Evolutionary conservation across 75 land plant species (phyloP), one percentile per base, ranked within the genome.

Genomic region (Picea glauca): DNA sequence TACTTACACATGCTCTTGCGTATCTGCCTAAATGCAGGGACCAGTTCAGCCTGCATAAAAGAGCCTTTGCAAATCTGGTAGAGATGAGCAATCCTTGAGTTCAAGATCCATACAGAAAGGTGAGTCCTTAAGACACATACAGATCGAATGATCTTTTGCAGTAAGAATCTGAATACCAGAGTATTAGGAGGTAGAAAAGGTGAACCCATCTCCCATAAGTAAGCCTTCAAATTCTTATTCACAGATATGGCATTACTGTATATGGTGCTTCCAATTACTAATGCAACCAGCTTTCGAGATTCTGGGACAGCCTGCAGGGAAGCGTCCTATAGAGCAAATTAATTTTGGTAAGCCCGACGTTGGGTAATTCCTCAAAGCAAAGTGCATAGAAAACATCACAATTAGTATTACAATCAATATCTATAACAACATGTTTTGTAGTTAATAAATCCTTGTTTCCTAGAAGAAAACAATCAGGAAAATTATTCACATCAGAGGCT

Each of bases 71-170:
- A 79, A 9, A 94, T 85, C 32, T 87, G 82, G 99, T 32, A 91
- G 87, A 23, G 82, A 67, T 13, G 83, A 50, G 31, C 80, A 85
- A 81, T 94, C 88, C 79, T 84, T 88, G 66, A 94, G 77, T 77
- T 94, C 98, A 70, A 96, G 87, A 76, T 96, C 95, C 80, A 92
- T 70, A 78, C 99, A 96, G 72, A 89, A 89, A 40, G 97, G 85
- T 17, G 99, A 96, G 15, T 96, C 99, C 65, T 96, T 94, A 58
- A 96, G 82, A 97, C 99, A 96, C 87, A 89, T 84, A 56, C 93
- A 80, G 20, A 96, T 83, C 32, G 98, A 89, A 67, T 94, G 91
- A 5, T 89, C 93, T 70, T 94, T 94, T 54, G 98, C 87, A 46
- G 90, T 77, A 79, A 96, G 84, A 21, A 26, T 26, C 26, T 26